Conservation (phyloP, 768 basidiomycete species). For the Paxillus rubicundulus region DNA sequence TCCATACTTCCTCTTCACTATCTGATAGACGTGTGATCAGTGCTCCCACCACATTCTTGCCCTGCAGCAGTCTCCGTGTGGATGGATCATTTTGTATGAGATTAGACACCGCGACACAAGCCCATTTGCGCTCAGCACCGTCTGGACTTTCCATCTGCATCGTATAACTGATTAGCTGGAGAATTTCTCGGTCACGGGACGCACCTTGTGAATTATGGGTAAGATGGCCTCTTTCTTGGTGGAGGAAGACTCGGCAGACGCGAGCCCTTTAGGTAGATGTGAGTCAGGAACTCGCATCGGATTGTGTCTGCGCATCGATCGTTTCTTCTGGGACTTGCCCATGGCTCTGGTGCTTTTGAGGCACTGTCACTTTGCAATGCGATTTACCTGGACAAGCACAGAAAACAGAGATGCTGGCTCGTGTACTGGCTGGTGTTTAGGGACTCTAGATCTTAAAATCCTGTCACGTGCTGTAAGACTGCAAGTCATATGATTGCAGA, state of each 20-base stretch:
- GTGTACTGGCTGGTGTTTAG: no score
- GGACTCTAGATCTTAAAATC: no score
- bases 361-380: neutral
- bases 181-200: constrained; percentile 1
- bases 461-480: no score
- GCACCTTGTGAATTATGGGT: constrained; percentile 89
- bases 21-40: constrained; percentile 88
- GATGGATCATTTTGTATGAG: constrained; percentile 94
- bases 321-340: constrained; percentile 94
- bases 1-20: constrained; percentile 84
- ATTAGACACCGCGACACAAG: constrained; percentile 94
- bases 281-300: constrained; percentile 92
- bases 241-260: constrained; percentile 67
- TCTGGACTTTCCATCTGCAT: constrained; percentile 74
- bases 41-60: constrained; percentile 85
- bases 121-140: constrained; percentile 85
- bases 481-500: constrained; percentile 1
- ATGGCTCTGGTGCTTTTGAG: constrained; percentile 40
- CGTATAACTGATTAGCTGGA: constrained; percentile 2
- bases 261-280: constrained; percentile 81
- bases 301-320: constrained; percentile 82
- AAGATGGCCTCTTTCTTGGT: constrained; percentile 76
- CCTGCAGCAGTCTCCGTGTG: constrained; percentile 84
- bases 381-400: neutral
- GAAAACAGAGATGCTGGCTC: neutral